Percentiles rank a stretch among this genome's conserved stretches.
phyloP scores from a whole-genome alignment of 2,329 filamentous ascomycete genomes.

The Colletotrichum tanaceti region DNA sequence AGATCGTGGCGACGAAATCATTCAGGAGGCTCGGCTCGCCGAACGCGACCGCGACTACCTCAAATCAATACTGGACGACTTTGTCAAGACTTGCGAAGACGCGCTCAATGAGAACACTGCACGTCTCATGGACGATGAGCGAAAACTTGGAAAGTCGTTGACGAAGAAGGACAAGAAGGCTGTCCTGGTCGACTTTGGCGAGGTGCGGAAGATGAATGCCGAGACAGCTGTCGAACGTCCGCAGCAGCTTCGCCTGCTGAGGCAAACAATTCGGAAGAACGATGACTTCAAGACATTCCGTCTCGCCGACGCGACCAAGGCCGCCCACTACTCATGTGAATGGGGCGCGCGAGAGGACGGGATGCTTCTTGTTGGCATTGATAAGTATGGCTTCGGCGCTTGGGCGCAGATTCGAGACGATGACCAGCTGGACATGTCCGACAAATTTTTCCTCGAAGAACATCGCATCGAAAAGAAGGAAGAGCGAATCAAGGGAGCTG shows the following conservation, averaged over 20 bases:
- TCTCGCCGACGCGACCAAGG: conserved; percentile 90
- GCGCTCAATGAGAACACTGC: conserved; percentile 76
- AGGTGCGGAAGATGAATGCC: conserved; percentile 94
- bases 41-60: conserved; percentile 87
- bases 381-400: conserved; percentile 92
- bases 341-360: conserved; percentile 96
- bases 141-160: conserved; percentile 81
- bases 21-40: conserved; percentile 85
- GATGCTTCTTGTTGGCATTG: conserved; percentile 95
- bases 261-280: conserved; percentile 74
- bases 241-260: conserved; percentile 86
- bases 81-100: conserved; percentile 69
- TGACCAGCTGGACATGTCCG: conserved; percentile 81
- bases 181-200: conserved; percentile 92
- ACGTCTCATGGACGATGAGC: conserved; percentile 82
- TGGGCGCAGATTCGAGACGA: conserved; percentile 97
- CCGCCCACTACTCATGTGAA: conserved; percentile 87
- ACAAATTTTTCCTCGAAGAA: conserved; percentile 97
- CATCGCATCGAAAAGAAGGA: conserved; percentile 98
- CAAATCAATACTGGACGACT: conserved; percentile 78
- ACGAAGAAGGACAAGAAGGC: conserved; percentile 99
- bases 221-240: conserved; percentile 95
- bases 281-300: conserved; percentile 84
- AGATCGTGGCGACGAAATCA: conserved; percentile 86
- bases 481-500: conserved; percentile 82